Evolutionary conservation across 2,329 filamentous ascomycete species (phyloP).

Genomic region (Ophiocordyceps camponoti-saundersi): DNA sequence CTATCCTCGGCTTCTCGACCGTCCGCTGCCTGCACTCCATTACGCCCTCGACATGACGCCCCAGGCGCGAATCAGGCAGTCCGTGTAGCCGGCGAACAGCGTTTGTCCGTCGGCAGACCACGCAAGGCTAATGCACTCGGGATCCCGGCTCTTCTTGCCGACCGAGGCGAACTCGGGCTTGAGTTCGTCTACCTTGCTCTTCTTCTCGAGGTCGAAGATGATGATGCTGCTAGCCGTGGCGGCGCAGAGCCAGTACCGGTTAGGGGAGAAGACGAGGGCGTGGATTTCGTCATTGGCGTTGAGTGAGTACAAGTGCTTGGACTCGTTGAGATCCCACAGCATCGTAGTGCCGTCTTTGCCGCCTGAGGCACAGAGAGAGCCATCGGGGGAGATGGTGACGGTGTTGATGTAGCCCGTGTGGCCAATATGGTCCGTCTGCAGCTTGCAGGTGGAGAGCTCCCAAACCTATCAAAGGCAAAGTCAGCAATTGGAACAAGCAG

Average conservation of each 20-base stretch:
- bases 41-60: conserved; percentile 93
- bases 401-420: conserved; percentile 99
- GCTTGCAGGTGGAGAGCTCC: conserved; percentile 98
- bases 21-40: conserved; percentile 5
- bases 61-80: conserved; percentile 98
- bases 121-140: conserved; percentile 92
- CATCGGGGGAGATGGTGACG: conserved; percentile 98
- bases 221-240: conserved; percentile 96
- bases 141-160: conserved; percentile 98
- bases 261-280: conserved; percentile 98
- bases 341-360: conserved; percentile 99
- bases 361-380: conserved; percentile 95
- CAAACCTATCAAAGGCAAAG: conserved; percentile 60
- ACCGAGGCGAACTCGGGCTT: conserved; percentile 96
- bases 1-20: conserved; percentile 10
- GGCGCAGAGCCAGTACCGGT: conserved; percentile 99
- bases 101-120: conserved; percentile 99
- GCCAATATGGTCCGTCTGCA: conserved; percentile 99
- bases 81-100: conserved; percentile 98
- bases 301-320: conserved; percentile 99
- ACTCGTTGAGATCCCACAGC: conserved; percentile 99
- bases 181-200: conserved; percentile 99
- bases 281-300: conserved; percentile 99
- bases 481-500: not conserved
- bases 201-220: conserved; percentile 99